A percentile compares a stretch with the other conserved stretches of the same genome.
phyloP scores from a whole-genome alignment of 1,139 yeast species.

The Lodderomyces metapsilosis region DNA sequence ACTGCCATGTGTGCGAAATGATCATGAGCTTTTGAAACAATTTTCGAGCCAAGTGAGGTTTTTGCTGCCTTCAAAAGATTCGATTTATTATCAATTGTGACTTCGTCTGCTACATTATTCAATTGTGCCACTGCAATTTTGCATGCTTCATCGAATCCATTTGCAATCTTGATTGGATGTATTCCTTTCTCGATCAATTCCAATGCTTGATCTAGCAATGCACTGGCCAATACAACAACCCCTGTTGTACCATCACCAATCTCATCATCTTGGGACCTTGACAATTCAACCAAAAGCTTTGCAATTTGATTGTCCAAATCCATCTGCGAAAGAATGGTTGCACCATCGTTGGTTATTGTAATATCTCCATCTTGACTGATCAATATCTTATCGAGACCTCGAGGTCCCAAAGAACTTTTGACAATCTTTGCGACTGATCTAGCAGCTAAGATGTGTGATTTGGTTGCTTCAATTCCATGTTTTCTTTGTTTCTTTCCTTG shows the following conservation, averaged over 20 bases:
- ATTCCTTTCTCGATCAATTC: constrained; percentile 95
- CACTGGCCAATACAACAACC: constrained; percentile 94
- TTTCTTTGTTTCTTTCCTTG: constrained; percentile 92
- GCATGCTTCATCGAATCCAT: constrained; percentile 97
- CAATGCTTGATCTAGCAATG: constrained; percentile 88
- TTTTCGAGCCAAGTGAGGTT: constrained; percentile 93
- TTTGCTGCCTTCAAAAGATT: constrained; percentile 85
- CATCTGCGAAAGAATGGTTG: constrained; percentile 94
- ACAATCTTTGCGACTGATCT: constrained; percentile 92
- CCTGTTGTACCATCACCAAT: constrained; percentile 99
- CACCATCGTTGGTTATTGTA: constrained; percentile 98
- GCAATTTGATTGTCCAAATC: constrained; percentile 96
- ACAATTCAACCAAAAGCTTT: constrained; percentile 87
- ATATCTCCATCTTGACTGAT: constrained; percentile 95
- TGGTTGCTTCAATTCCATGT: constrained; percentile 94
- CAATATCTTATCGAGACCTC: constrained; percentile 96
- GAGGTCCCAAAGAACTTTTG: constrained; percentile 91
- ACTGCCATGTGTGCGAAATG: constrained; percentile 97
- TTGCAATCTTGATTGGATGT: constrained; percentile 95
- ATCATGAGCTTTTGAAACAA: constrained; percentile 91
- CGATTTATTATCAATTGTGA: constrained; percentile 51
- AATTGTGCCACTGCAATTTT: constrained; percentile 79
- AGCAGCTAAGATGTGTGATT: constrained; percentile 93
- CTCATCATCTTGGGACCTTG: constrained; percentile 96
- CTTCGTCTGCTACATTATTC: constrained; percentile 69